A percentile compares a stretch with the other conserved stretches of the same genome.
phyloP scores from a whole-genome alignment of 2,329 filamentous ascomycete species.

The Cadophora luteo-olivacea region DNA sequence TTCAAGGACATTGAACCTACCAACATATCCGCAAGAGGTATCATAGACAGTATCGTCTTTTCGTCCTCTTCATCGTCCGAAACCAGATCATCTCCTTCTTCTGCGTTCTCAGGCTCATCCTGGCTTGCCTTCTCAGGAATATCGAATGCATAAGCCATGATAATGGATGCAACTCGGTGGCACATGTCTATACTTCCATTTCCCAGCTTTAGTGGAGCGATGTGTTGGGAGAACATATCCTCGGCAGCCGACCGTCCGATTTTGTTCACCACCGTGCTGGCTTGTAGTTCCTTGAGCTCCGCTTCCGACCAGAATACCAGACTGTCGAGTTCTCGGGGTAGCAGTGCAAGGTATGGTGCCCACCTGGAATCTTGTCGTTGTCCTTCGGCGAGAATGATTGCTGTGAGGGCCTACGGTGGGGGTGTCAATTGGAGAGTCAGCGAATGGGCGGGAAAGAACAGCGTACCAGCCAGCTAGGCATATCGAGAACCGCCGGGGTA shows the following conservation, averaged over 20 bases:
- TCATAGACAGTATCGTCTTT: conserved; percentile 63
- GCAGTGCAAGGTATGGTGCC: conserved; percentile 65
- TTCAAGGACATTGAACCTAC: conserved; percentile 1
- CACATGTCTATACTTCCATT: conserved; percentile 53
- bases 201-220: conserved; percentile 59
- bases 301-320: conserved; percentile 71
- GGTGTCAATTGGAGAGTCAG: conserved; percentile 24
- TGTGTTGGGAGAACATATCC: conserved; percentile 57
- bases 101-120: conserved; percentile 54
- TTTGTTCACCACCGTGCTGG: conserved; percentile 67
- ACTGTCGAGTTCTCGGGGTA: conserved; percentile 68
- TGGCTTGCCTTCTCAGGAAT: conserved; percentile 48
- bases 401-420: conserved; percentile 38
- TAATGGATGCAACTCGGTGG: conserved; percentile 70
- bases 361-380: conserved; percentile 40
- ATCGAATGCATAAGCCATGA: conserved; percentile 79
- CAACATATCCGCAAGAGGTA: conserved; percentile 44
- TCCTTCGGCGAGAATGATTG: conserved; percentile 39
- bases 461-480: conserved; percentile 55
- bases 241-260: conserved; percentile 68
- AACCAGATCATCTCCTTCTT: conserved; percentile 52
- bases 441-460: not conserved
- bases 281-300: conserved; percentile 68
- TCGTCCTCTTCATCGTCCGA: conserved; percentile 55
- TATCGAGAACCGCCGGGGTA: conserved; percentile 46